Conservation (phyloP, 192 early-diverging fungal genomes). For the Dimargaris cristalligena region DNA sequence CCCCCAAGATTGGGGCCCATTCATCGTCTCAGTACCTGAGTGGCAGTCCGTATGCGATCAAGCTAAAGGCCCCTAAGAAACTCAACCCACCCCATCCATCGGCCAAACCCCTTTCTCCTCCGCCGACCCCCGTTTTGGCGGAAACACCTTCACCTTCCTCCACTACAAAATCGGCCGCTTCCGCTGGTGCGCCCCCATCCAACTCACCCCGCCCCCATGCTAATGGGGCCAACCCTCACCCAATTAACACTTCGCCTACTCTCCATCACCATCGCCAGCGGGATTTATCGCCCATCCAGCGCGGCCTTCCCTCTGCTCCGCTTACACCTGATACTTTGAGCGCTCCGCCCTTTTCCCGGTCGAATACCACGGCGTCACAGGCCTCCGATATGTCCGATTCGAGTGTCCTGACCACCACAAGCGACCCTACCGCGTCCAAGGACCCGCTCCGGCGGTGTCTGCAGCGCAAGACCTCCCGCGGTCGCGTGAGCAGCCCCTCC, state of each 20-base stretch:
- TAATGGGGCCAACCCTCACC: neutral
- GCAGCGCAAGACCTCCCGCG: neutral
- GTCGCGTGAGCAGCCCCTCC: too few relatives aligned
- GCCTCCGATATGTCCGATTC: neutral
- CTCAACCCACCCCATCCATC: neutral
- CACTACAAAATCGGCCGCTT: neutral
- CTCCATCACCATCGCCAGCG: neutral
- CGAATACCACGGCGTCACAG: constrained; percentile 1
- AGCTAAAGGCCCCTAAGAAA: neutral
- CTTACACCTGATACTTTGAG: neutral
- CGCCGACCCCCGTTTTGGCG: neutral
- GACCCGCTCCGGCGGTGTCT: neutral
- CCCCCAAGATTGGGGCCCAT: neutral
- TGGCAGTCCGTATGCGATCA: neutral
- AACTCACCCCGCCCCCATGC: too few relatives aligned
- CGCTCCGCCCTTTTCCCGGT: neutral
- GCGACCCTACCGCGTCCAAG: too few relatives aligned
- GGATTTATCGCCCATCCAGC: neutral
- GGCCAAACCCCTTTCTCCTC: neutral
- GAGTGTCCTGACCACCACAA: too few relatives aligned
- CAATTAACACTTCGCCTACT: too few relatives aligned
- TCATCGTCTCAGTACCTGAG: neutral
- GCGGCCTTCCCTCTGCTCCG: neutral
- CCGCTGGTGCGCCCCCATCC: too few relatives aligned
- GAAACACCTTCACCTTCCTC: neutral